Conservation (phyloP, 805 yeast genomes). For the Kuraishia hungarica region DNA sequence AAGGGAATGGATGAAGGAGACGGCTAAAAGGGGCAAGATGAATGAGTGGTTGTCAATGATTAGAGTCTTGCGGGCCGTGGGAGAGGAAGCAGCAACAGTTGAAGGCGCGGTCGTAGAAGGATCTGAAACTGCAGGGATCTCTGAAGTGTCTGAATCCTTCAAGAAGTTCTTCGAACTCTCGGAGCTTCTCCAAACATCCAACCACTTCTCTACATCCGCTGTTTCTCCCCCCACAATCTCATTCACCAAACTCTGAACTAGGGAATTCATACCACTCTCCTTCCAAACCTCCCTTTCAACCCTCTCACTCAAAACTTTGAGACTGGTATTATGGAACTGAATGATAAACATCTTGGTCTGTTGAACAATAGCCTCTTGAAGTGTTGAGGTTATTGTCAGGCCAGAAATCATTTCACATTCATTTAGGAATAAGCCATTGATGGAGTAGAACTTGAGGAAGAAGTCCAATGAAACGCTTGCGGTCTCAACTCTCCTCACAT, state of each 20-base stretch:
- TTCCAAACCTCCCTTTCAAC: slow-evolving; percentile 76
- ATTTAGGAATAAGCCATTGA: slow-evolving; percentile 60
- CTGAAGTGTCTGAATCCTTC: too few relatives aligned
- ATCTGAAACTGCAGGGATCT: too few relatives aligned
- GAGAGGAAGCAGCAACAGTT: too few relatives aligned
- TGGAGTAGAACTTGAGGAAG: slow-evolving; percentile 59
- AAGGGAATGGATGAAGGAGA: slow-evolving; percentile 28
- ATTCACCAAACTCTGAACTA: slow-evolving; percentile 41
- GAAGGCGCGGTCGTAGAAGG: too few relatives aligned
- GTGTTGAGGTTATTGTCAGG: slow-evolving; percentile 42
- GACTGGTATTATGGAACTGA: slow-evolving; percentile 43
- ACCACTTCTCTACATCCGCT: slow-evolving; percentile 43
- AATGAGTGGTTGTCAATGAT: slow-evolving; percentile 46
- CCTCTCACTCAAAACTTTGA: slow-evolving; percentile 34
- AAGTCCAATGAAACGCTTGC: slow-evolving; percentile 47
- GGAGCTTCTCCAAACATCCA: too few relatives aligned
- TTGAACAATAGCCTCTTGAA: slow-evolving; percentile 58
- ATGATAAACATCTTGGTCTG: slow-evolving; percentile 56
- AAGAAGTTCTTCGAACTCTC: too few relatives aligned
- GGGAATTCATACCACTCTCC: slow-evolving; percentile 48
- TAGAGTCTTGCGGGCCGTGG: slow-evolving; percentile 17
- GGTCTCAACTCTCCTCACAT: slow-evolving; percentile 67
- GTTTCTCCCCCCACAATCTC: slow-evolving; percentile 39
- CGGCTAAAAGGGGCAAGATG: slow-evolving; percentile 46
- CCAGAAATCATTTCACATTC: slow-evolving; percentile 85